Evolutionary conservation across 1,139 yeast species (phyloP), one percentile per base, ranked within the genome.

Genomic region (Kurtzmaniella quercitrusa): DNA sequence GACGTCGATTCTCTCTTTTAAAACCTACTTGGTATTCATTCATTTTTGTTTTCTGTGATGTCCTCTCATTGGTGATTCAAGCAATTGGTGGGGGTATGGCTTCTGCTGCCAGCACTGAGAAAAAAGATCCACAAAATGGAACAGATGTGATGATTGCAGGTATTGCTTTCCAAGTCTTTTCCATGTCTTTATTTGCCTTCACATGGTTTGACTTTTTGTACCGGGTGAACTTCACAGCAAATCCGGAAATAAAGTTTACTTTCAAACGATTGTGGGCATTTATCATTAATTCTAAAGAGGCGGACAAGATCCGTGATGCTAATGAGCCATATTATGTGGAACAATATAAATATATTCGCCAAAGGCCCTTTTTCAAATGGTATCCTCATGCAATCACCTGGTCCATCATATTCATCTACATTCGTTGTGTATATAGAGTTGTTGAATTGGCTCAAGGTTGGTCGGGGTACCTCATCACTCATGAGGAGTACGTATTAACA

Each of bases 71-170:
- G 45, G 50, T 61, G 5, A 49, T 66, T 40, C 74, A 69, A 52
- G 73, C 69, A 1, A 53, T 56, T 20, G 74, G 74, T 11, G 74
- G 74, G 9, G 69, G 59, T 2, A 49, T 59, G 36, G 71, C 74
- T 2, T 65, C 69, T 2, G 46, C 50, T 18, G 51, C 56, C 5
- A 49, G 61, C 4, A 42, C 52, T 21, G 38, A 49, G 3, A 52
- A 51, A 20, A 49, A 50, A 34, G 45, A 48, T 41, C 47, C 62
- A 1, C 40, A 41, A 1, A 23, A 47, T 2, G 74, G 74, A 5
- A 65, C 71, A 1, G 49, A 60, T 44, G 50, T 65, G 9, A 68
- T 69, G 74, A 56, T 68, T 37, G 66, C 62, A 1, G 74, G 74
- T 16, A 65, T 68, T 23, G 66, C 57, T 6, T 64, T 66, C 46